These are phyloP conservation scores for Mesostigma viride DNA, from an alignment of 139 green algal genomes.

Conservation along the genomic window DNA sequence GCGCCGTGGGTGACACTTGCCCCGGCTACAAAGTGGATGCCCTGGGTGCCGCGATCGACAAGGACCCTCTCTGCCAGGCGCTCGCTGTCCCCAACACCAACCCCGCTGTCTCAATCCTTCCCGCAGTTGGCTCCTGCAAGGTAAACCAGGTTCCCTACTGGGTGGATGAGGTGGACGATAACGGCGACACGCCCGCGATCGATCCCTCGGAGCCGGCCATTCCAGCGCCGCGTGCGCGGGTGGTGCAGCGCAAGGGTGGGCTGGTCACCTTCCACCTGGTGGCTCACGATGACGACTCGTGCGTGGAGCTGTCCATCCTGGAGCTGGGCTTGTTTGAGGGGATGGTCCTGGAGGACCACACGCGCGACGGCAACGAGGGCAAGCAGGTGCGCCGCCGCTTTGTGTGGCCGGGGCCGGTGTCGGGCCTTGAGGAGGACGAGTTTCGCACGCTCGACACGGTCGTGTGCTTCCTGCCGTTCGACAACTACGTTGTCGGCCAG, in stretches of 20 bases:
- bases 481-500: conserved; percentile 16
- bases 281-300: conserved; percentile 24
- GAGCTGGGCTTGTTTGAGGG: conserved; percentile 15
- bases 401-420: conserved; percentile 13
- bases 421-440: conserved; percentile 12
- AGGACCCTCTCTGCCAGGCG: not conserved
- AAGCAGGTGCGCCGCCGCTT: conserved; percentile 13
- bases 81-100: not conserved
- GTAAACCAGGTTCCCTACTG: not conserved
- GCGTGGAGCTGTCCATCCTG: conserved; percentile 25
- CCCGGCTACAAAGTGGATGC: not conserved
- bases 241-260: not conserved
- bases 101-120: not conserved
- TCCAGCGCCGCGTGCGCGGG: too few relatives aligned
- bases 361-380: too few relatives aligned
- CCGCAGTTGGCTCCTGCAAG: not conserved
- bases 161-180: not conserved
- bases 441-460: not conserved
- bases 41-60: not conserved
- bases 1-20: not conserved
- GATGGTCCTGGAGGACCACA: conserved; percentile 19
- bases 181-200: not conserved
- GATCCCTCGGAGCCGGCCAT: too few relatives aligned
- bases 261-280: conserved; percentile 18
- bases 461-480: conserved; percentile 22